Percentiles rank a stretch among this genome's conserved stretches.
These are phyloP conservation scores for Yamadazyma mexicana DNA, from an alignment of 1,139 yeast genomes.

Conservation along the genomic window DNA sequence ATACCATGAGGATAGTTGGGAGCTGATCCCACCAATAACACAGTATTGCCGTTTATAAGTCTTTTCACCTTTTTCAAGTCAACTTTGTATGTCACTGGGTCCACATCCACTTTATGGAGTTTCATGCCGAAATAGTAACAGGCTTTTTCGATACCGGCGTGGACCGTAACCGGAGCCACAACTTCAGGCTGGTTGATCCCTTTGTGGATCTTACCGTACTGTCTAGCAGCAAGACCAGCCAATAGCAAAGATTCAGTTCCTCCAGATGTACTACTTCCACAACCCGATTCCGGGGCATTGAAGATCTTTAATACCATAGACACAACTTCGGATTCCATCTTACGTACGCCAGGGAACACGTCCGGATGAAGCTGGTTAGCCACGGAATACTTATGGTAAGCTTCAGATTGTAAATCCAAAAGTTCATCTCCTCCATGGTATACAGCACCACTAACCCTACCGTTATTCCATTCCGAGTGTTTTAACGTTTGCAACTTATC, in stretches of 20 bases:
- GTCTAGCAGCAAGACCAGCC: slow-evolving; percentile 85
- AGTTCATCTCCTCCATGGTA: slow-evolving; percentile 89
- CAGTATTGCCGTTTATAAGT: slow-evolving; percentile 75
- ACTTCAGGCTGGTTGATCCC: slow-evolving; percentile 81
- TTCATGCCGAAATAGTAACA: slow-evolving; percentile 87
- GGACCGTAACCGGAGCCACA: slow-evolving; percentile 85
- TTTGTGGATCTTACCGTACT: slow-evolving; percentile 52
- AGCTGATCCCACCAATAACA: slow-evolving; percentile 85
- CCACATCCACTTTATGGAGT: slow-evolving; percentile 76
- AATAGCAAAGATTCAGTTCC: slow-evolving; percentile 91
- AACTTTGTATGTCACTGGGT: slow-evolving; percentile 67
- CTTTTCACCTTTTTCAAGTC: slow-evolving; percentile 61
- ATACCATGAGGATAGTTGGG: slow-evolving; percentile 98
- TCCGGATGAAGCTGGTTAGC: slow-evolving; percentile 97
- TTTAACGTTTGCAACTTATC: slow-evolving; percentile 49
- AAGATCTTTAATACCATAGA: slow-evolving; percentile 82
- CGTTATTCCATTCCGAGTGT: slow-evolving; percentile 79
- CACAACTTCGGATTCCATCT: slow-evolving; percentile 95
- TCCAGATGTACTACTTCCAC: slow-evolving; percentile 95
- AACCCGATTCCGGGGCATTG: slow-evolving; percentile 69
- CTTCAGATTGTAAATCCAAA: slow-evolving; percentile 68
- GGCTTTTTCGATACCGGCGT: slow-evolving; percentile 96
- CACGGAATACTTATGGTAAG: slow-evolving; percentile 75
- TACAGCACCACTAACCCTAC: slow-evolving; percentile 91
- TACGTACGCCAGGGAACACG: slow-evolving; percentile 93